A percentile compares a stretch with the other conserved stretches of the same genome.
Conservation (phyloP, 768 basidiomycete species). For the Pisolithus albus region DNA sequence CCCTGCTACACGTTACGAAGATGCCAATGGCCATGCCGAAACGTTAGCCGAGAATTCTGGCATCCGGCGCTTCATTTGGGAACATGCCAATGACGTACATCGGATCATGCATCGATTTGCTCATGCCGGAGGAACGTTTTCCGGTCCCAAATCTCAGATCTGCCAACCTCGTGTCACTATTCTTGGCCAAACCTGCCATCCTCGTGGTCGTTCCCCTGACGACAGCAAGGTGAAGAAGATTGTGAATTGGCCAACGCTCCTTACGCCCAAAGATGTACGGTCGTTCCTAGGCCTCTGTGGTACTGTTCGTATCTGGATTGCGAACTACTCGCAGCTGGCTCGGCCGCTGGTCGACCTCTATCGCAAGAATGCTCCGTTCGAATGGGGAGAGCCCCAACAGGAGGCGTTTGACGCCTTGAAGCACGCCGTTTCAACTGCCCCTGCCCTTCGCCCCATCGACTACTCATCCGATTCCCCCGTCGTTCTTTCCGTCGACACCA, state of each 20-base stretch:
- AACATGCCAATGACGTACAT: no score
- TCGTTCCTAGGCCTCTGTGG: conserved; percentile 27
- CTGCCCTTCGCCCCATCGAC: not conserved
- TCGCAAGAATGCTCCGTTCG: conserved; percentile 21
- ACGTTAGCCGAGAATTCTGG: no score
- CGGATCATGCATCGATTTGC: no score
- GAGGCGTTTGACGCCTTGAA: conserved; percentile 19
- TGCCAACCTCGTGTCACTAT: no score
- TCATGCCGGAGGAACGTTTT: no score
- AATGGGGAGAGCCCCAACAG: conserved; percentile 6
- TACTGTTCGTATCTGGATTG: conserved; percentile 23
- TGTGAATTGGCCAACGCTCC: conserved; percentile 22
- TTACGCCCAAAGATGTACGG: conserved; percentile 7
- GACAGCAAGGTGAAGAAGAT: conserved; percentile 22
- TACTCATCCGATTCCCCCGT: not conserved
- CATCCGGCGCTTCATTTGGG: no score
- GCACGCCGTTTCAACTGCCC: conserved; percentile 6
- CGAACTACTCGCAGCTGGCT: conserved; percentile 15
- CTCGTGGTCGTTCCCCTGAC: conserved; percentile 26
- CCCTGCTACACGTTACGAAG: not conserved
- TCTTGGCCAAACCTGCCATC: conserved; percentile 35
- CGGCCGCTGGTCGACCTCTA: conserved; percentile 21
- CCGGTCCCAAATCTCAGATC: no score
- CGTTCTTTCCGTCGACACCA: conserved; percentile 19
- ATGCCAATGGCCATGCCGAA: no score